phyloP scores from a whole-genome alignment of 371 early-diverging fungal genomes.

The Syncephalastrum racemosum region DNA sequence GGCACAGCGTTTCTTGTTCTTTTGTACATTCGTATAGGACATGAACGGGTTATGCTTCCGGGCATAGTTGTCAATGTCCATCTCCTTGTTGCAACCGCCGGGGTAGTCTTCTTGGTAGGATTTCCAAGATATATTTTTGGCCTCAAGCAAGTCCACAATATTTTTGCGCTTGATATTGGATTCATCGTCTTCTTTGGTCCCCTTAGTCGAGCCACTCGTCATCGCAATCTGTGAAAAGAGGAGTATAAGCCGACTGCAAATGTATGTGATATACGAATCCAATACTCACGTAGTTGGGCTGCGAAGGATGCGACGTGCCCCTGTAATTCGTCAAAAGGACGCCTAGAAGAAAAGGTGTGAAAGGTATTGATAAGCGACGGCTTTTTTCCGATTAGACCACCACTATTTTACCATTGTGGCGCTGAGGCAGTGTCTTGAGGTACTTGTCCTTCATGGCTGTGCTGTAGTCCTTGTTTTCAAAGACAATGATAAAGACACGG shows the following conservation, averaged over 20 bases:
- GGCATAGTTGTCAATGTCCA: constrained; percentile 32
- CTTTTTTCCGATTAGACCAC: not conserved
- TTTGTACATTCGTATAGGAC: constrained; percentile 48
- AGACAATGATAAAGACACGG: constrained; percentile 44
- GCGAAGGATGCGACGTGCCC: constrained; percentile 41
- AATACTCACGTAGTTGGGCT: constrained; percentile 41
- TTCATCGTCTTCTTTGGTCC: constrained; percentile 41
- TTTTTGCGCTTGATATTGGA: constrained; percentile 35
- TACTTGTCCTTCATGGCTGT: constrained; percentile 40
- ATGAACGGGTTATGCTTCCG: constrained; percentile 68
- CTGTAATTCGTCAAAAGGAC: constrained; percentile 35
- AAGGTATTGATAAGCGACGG: not conserved
- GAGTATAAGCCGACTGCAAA: not conserved
- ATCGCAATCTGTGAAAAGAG: constrained; percentile 30
- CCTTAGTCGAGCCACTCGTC: constrained; percentile 48
- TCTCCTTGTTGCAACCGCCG: constrained; percentile 36
- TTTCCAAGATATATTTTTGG: constrained; percentile 63
- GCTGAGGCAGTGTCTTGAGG: constrained; percentile 19
- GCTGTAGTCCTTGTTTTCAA: constrained; percentile 51
- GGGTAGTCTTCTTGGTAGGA: constrained; percentile 65
- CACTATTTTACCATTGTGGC: constrained; percentile 20
- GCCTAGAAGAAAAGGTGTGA: constrained; percentile 16
- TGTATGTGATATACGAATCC: not conserved
- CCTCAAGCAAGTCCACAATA: constrained; percentile 66
- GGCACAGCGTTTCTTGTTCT: constrained; percentile 45